These are phyloP conservation scores for Hermanozyma aechmeae DNA, from an alignment of 805 yeast species.

Conservation along the genomic window DNA sequence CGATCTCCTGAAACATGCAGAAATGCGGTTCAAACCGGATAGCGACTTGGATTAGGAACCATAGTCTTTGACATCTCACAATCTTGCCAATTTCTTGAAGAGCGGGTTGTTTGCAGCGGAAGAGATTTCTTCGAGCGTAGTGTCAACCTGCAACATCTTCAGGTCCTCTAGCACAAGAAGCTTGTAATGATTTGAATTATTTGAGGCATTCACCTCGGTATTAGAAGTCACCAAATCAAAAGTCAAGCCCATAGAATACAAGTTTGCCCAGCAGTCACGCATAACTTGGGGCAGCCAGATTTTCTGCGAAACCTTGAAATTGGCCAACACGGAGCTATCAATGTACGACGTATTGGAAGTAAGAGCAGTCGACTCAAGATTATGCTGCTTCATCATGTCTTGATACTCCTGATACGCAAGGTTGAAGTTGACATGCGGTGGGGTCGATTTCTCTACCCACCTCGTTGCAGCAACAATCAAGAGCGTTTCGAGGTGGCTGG, in stretches of 20 bases:
- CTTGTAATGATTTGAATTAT: constrained; percentile 19
- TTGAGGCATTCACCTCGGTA: constrained; percentile 26
- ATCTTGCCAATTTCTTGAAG: constrained; percentile 6
- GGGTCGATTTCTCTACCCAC: constrained; percentile 47
- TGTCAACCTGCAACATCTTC: constrained; percentile 42
- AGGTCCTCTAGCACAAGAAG: constrained; percentile 31
- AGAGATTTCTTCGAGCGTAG: constrained; percentile 44
- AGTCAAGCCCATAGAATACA: constrained; percentile 48
- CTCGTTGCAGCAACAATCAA: constrained; percentile 71
- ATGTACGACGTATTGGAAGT: constrained; percentile 22
- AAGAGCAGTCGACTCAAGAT: constrained; percentile 21
- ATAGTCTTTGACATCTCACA: too few species aligned
- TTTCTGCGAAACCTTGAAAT: constrained; percentile 31
- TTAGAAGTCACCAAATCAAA: constrained; percentile 36
- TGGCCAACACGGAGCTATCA: constrained; percentile 24
- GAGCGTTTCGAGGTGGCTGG: constrained; percentile 67
- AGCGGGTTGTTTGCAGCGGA: constrained; percentile 9
- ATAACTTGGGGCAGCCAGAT: constrained; percentile 55
- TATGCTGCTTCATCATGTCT: constrained; percentile 39
- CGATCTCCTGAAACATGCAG: too few species aligned
- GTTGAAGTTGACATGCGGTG: constrained; percentile 63
- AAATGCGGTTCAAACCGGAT: background rate
- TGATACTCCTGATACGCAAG: constrained; percentile 68
- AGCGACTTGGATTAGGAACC: background rate
- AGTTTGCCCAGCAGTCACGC: constrained; percentile 64